These are phyloP conservation scores for Gamsiella multidivaricata DNA, from an alignment of 192 early-diverging fungal genomes.

Conservation along the genomic window DNA sequence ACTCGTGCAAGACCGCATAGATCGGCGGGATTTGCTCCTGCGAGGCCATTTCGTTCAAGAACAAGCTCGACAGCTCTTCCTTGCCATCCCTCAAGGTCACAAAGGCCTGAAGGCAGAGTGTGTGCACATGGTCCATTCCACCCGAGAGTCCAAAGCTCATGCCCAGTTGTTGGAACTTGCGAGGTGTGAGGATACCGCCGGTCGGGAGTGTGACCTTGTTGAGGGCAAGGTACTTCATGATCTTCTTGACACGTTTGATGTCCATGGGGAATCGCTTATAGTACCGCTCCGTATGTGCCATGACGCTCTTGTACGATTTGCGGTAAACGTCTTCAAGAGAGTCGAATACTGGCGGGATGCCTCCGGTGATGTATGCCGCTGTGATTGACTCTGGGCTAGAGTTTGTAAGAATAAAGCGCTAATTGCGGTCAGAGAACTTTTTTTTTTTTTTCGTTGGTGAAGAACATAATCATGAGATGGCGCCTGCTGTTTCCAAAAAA, in stretches of 20 bases:
- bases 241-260: constrained; percentile 67
- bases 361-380: constrained; percentile 75
- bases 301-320: constrained; percentile 67
- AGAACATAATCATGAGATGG: too few relatives aligned
- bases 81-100: constrained; percentile 31
- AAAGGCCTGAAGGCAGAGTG: constrained; percentile 60
- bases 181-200: constrained; percentile 69
- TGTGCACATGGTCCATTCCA: constrained; percentile 71
- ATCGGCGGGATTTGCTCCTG: constrained; percentile 58
- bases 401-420: background rate
- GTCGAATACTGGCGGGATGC: constrained; percentile 74
- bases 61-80: constrained; percentile 36
- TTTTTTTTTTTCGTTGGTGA: too few relatives aligned
- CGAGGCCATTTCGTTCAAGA: constrained; percentile 23
- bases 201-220: constrained; percentile 64
- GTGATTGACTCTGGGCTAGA: constrained; percentile 66
- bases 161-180: constrained; percentile 76
- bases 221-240: constrained; percentile 63
- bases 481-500: background rate
- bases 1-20: constrained; percentile 74
- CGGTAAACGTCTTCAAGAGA: constrained; percentile 70
- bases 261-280: constrained; percentile 74
- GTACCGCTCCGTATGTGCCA: constrained; percentile 69
- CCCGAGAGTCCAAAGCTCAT: constrained; percentile 70
- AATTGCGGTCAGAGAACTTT: background rate